These are phyloP conservation scores for Cenchrus americanus DNA, from an alignment of 176 grass and related monocot species.

Conservation along the genomic window DNA sequence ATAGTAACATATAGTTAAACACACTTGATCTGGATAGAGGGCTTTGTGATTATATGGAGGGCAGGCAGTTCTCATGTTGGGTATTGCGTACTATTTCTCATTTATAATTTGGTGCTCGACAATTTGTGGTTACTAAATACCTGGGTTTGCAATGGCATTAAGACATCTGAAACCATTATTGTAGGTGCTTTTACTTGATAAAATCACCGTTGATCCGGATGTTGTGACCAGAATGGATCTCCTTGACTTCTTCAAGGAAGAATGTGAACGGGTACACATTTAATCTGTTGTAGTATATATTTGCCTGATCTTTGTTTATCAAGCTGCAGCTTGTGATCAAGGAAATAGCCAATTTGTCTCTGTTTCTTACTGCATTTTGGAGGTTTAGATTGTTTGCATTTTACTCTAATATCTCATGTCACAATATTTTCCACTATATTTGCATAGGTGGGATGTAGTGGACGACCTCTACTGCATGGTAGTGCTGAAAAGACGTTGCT, in stretches of 20 bases:
- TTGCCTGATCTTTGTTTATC: too few species aligned
- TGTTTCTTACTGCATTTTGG: too few species aligned
- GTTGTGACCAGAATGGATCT: slow-evolving; percentile 95
- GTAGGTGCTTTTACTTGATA: slow-evolving; percentile 90
- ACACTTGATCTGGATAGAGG: too few species aligned
- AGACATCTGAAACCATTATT: slow-evolving; percentile 30
- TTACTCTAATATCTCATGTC: too few species aligned
- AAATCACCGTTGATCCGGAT: slow-evolving; percentile 88
- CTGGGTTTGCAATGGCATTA: background rate
- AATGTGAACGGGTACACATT: slow-evolving; percentile 72
- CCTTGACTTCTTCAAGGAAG: slow-evolving; percentile 96
- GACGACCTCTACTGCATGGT: too few species aligned
- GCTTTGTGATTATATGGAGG: background rate
- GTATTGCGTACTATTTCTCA: background rate
- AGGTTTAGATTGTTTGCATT: too few species aligned
- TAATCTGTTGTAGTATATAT: background rate
- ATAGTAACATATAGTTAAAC: too few species aligned
- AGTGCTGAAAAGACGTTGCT: too few species aligned
- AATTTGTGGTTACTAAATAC: background rate
- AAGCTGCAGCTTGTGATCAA: too few species aligned
- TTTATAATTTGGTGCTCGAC: background rate
- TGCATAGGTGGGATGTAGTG: too few species aligned
- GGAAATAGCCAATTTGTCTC: too few species aligned
- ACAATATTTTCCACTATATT: too few species aligned
- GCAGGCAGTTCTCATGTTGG: background rate